phyloP scores from a whole-genome alignment of 306 rosid species.

The Vigna radiata region DNA sequence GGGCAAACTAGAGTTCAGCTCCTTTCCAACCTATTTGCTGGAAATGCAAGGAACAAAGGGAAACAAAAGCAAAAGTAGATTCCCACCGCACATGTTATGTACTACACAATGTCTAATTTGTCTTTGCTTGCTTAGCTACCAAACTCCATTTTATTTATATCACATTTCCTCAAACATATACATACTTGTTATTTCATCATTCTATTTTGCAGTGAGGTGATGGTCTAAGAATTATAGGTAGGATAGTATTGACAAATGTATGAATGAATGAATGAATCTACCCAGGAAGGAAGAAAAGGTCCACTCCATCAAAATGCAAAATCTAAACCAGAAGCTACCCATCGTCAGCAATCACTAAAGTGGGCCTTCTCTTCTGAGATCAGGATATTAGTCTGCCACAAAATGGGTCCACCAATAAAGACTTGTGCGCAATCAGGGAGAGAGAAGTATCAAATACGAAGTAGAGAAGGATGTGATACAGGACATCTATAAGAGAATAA shows the following conservation, averaged over 20 bases:
- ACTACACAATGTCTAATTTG: conserved; percentile 65
- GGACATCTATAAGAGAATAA: conserved; percentile 55
- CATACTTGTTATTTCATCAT: conserved; percentile 34
- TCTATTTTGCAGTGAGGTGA: neutral
- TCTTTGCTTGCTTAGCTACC: conserved; percentile 58
- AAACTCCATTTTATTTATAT: conserved; percentile 38
- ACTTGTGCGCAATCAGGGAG: conserved; percentile 65
- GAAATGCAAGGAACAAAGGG: conserved; percentile 71
- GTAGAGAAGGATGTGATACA: conserved; percentile 53
- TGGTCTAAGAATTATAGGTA: conserved; percentile 26
- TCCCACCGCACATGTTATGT: conserved; percentile 65
- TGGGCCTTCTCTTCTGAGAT: conserved; percentile 66
- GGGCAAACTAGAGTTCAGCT: conserved; percentile 59
- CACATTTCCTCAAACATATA: conserved; percentile 44
- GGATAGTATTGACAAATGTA: conserved; percentile 23
- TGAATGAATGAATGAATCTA: conserved; percentile 37
- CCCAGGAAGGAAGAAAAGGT: conserved; percentile 37
- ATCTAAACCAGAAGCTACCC: conserved; percentile 52
- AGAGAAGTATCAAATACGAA: conserved; percentile 61
- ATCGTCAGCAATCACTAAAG: conserved; percentile 66
- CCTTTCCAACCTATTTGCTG: conserved; percentile 76
- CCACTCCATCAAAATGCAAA: conserved; percentile 42
- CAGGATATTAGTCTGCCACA: conserved; percentile 70
- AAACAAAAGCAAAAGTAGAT: conserved; percentile 65
- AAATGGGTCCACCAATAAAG: conserved; percentile 66